phyloP scores from a whole-genome alignment of 1,139 yeast genomes.

The Hansenula sp. region DNA sequence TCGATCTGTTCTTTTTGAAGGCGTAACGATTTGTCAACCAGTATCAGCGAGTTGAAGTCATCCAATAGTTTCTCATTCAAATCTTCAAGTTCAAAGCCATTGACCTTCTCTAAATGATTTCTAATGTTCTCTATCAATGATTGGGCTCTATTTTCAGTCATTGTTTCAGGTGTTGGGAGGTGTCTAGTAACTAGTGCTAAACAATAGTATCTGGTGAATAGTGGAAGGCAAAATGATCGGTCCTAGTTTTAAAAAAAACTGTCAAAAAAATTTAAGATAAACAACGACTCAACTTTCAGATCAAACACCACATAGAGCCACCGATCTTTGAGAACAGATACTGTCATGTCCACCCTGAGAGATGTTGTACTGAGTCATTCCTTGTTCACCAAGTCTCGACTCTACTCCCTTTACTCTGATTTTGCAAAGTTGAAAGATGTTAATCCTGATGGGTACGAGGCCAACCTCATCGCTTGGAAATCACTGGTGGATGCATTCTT shows the following conservation, averaged over 20 bases:
- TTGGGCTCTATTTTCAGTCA: neutral
- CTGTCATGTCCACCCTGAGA: constrained; percentile 14
- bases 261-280: neutral
- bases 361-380: constrained; percentile 16
- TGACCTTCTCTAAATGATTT: constrained; percentile 1
- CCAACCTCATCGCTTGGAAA: constrained; percentile 63
- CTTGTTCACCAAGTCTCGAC: constrained; percentile 44
- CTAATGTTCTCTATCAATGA: neutral
- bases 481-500: constrained; percentile 28
- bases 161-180: no score
- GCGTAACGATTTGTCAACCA: constrained; percentile 12
- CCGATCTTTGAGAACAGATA: no score
- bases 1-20: constrained; percentile 6
- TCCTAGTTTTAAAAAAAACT: neutral
- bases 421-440: constrained; percentile 45
- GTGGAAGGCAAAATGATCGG: neutral
- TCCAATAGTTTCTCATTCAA: constrained; percentile 7
- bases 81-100: neutral
- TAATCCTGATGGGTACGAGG: constrained; percentile 68
- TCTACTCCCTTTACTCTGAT: constrained; percentile 60
- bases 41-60: constrained; percentile 5
- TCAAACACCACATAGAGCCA: neutral
- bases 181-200: neutral
- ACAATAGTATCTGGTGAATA: neutral
- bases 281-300: neutral